phyloP scores from a whole-genome alignment of 306 rosid genomes.

The Vicia villosa region DNA sequence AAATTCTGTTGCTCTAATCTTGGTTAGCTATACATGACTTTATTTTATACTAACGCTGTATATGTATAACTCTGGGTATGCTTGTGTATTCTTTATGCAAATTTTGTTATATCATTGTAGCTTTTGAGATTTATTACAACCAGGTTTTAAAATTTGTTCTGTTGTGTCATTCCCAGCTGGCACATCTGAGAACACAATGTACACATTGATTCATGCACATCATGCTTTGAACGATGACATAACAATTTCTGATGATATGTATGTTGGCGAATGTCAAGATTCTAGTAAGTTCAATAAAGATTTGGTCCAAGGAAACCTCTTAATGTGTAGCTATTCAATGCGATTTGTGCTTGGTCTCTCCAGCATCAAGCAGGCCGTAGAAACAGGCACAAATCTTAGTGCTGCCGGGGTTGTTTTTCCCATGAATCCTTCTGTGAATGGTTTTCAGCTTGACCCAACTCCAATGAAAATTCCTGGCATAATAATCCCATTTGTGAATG shows the following conservation, averaged over 20 bases:
- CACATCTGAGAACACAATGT: slow-evolving; percentile 54
- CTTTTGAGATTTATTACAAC: slow-evolving; percentile 13
- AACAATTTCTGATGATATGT: slow-evolving; percentile 57
- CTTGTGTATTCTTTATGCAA: slow-evolving; percentile 3
- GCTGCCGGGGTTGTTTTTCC: slow-evolving; percentile 87
- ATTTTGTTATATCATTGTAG: slow-evolving; percentile 18
- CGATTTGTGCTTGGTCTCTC: slow-evolving; percentile 88
- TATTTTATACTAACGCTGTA: slow-evolving; percentile 7
- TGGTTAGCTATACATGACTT: slow-evolving; percentile 27
- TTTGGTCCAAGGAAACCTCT: slow-evolving; percentile 69
- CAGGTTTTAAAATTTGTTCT: slow-evolving; percentile 9
- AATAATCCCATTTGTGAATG: slow-evolving; percentile 74
- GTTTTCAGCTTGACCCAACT: slow-evolving; percentile 86
- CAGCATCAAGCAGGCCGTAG: slow-evolving; percentile 68
- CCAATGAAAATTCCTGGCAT: slow-evolving; percentile 86
- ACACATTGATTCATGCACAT: slow-evolving; percentile 69
- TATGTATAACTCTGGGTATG: background rate
- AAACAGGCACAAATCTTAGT: slow-evolving; percentile 74
- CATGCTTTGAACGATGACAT: slow-evolving; percentile 72
- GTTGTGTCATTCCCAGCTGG: slow-evolving; percentile 59
- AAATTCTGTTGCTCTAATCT: slow-evolving; percentile 42
- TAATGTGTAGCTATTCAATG: slow-evolving; percentile 89
- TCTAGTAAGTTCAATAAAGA: slow-evolving; percentile 58
- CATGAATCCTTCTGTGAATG: slow-evolving; percentile 75
- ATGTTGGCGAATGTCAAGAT: slow-evolving; percentile 90